Base-by-base conservation (phyloP, 2,329 filamentous ascomycete genomes). In the Fusarium globosum region DNA sequence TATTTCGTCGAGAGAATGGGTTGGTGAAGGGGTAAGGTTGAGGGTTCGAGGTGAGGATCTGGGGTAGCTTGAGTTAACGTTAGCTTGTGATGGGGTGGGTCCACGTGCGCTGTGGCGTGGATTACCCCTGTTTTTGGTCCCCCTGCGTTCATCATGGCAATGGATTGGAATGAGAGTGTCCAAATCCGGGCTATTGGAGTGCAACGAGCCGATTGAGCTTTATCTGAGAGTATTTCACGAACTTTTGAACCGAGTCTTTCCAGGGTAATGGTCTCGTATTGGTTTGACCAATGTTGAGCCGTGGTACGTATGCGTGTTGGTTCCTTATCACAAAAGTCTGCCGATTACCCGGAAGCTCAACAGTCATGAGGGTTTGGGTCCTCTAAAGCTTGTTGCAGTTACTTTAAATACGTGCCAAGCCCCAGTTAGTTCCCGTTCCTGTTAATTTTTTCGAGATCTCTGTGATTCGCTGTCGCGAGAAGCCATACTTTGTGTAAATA, bases 51-150 rank as follows among this genome's bases (percentile, higher is more conserved):
- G 41, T 38, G 18, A 46, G 53, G 61, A 62, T 61, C 61, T 61
- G 68, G 68, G 60, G 57, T 36, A 56, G 72, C 57, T 72, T 52
- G 61, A 62, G 56, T 55, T 36, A 59, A 69, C 61, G 56, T 55
- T 36, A 59, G 72, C 61, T 69, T 21, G 55, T 51, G n/a, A 67
- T 68, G 61, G 51, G 51, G 72, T 70, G 72, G 72, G 42, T 74
- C 71, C 71, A 72, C 52, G 46, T 72, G 71, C 52, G 21, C 30
- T 26, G 69, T 73, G 70, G 70, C 69, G 61, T 73, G 70, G 56
- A 45, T 41, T 20, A 49, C 58, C 70, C 71, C 63, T 69, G 67
- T 46, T 43, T 23, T 23, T 18, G 20, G 12, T 15, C 35, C 11
- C 39, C 42, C 26, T 36, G 28, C 39, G 33, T 23, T 26, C 55